Evolutionary conservation across 306 rosid species (phyloP).

Genomic region (Trichosanthes cucumerina): DNA sequence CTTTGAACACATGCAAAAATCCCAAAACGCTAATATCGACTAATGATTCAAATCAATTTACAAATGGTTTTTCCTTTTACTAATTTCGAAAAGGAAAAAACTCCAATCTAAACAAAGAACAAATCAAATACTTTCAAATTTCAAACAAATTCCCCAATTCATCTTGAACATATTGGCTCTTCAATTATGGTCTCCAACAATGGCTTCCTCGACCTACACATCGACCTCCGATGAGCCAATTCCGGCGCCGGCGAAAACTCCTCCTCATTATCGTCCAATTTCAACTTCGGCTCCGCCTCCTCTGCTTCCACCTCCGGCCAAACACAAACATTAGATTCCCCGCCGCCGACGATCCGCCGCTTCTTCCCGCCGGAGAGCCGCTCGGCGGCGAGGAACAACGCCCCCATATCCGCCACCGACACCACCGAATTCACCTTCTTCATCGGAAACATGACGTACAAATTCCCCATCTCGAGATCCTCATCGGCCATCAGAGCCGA

Average conservation of each 20-base stretch:
- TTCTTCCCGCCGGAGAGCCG: conserved; percentile 22
- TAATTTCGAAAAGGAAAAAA: background rate
- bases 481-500: conserved; percentile 62
- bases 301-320: background rate
- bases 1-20: too few species aligned
- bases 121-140: background rate
- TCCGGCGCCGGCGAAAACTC: conserved; percentile 41
- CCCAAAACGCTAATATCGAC: too few species aligned
- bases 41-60: background rate
- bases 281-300: conserved; percentile 19
- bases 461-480: conserved; percentile 49
- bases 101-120: background rate
- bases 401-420: conserved; percentile 50
- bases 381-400: conserved; percentile 34
- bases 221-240: conserved; percentile 45
- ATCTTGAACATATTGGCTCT: conserved; percentile 32
- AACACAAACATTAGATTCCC: background rate
- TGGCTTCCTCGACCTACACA: conserved; percentile 74
- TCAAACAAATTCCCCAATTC: background rate
- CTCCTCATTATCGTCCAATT: conserved; percentile 53
- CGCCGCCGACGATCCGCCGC: background rate
- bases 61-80: background rate
- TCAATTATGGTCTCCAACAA: conserved; percentile 72
- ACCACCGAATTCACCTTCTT: conserved; percentile 54
- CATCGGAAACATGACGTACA: conserved; percentile 66